Conservation (phyloP, 495 filamentous ascomycete species). For the Xylaria curta region DNA sequence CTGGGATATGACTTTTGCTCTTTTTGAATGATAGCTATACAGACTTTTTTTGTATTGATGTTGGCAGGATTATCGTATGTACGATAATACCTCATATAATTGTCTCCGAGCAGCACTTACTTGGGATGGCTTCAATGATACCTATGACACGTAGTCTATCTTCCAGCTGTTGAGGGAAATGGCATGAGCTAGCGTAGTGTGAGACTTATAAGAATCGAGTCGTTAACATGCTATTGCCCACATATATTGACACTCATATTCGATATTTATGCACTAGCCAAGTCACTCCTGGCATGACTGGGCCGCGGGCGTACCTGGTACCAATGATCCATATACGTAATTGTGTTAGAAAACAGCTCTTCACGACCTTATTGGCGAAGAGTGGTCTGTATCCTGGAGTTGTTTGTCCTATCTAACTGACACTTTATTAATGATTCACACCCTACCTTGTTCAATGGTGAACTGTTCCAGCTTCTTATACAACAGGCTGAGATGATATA, state of each 20-base stretch:
- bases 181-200: not conserved
- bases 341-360: not conserved
- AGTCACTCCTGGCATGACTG: not conserved
- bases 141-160: too few relatives aligned
- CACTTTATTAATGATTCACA: not conserved
- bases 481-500: not conserved
- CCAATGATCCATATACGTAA: too few relatives aligned
- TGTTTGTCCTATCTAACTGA: not conserved
- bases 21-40: not conserved
- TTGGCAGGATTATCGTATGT: not conserved
- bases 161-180: too few relatives aligned
- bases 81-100: not conserved
- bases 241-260: not conserved
- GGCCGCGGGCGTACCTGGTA: not conserved
- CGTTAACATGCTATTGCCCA: not conserved
- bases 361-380: not conserved
- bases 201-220: not conserved
- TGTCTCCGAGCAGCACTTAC: not conserved
- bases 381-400: not conserved
- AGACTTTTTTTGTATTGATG: not conserved
- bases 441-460: too few relatives aligned
- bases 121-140: too few relatives aligned
- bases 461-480: not conserved
- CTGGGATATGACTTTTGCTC: not conserved
- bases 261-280: not conserved